phyloP scores from a whole-genome alignment of 2,329 filamentous ascomycete genomes.

The Fusarium sp. region DNA sequence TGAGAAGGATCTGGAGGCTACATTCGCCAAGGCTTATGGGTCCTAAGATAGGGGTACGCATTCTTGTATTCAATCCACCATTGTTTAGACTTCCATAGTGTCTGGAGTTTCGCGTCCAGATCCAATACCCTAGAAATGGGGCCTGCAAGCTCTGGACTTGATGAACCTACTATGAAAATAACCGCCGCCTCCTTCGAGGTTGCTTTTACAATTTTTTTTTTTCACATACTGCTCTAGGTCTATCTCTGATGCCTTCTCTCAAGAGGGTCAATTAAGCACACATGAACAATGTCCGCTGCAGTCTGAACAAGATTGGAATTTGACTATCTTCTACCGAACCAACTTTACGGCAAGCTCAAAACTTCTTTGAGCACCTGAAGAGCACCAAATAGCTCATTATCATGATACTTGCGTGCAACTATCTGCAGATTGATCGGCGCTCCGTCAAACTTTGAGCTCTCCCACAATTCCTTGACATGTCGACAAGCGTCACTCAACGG shows the following conservation, averaged over 20 bases:
- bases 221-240: no score
- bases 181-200: background rate
- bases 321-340: background rate
- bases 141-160: background rate
- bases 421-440: slow-evolving; percentile 51
- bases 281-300: background rate
- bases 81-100: background rate
- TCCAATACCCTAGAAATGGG: background rate
- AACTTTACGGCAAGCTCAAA: slow-evolving; percentile 6
- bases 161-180: background rate
- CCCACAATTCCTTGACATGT: slow-evolving; percentile 49
- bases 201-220: no score
- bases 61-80: background rate
- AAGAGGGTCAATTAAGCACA: background rate
- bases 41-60: background rate
- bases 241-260: background rate
- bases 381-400: slow-evolving; percentile 50
- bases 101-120: background rate
- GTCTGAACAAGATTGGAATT: background rate
- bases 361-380: slow-evolving; percentile 34
- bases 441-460: slow-evolving; percentile 47
- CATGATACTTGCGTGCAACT: slow-evolving; percentile 49
- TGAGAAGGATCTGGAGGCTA: background rate
- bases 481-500: slow-evolving; percentile 48
- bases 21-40: background rate